These are phyloP conservation scores for Nothopassalora personata DNA, from an alignment of 2,329 filamentous ascomycete species.

Conservation along the genomic window DNA sequence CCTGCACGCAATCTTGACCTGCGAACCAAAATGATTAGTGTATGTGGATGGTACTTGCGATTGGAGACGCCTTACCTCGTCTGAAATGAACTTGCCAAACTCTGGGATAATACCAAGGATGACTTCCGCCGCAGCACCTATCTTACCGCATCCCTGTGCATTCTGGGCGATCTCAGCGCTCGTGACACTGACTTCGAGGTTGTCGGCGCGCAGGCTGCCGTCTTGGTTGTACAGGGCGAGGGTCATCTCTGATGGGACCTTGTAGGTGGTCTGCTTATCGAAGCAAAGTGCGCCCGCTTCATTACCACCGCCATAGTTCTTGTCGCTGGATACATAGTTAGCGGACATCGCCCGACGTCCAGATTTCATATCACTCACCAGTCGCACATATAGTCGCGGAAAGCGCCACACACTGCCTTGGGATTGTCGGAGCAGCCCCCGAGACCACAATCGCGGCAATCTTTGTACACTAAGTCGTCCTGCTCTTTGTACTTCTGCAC, in stretches of 20 bases:
- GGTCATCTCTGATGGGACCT: not conserved
- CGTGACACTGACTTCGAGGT: not conserved
- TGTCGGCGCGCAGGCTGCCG: not conserved
- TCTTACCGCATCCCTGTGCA: not conserved
- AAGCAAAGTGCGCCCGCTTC: not conserved
- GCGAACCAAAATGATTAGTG: too few species aligned
- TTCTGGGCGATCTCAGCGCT: not conserved
- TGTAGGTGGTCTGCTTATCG: not conserved
- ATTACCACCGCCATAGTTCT: not conserved
- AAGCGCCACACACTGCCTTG: not conserved
- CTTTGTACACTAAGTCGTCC: not conserved
- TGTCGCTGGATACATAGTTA: not conserved
- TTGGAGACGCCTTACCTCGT: not conserved
- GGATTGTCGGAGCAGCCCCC: not conserved
- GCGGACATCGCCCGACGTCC: too few species aligned
- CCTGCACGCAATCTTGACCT: too few species aligned
- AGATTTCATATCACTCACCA: not conserved
- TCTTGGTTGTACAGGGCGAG: not conserved
- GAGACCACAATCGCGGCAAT: not conserved
- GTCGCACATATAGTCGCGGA: not conserved
- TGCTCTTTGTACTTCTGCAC: not conserved
- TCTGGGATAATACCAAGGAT: not conserved
- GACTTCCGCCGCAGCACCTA: not conserved
- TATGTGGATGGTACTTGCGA: too few species aligned
- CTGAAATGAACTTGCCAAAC: constrained; percentile 1